These are phyloP conservation scores for Acanthochlamys bracteata DNA, from an alignment of 106 monocot species.

Conservation along the genomic window DNA sequence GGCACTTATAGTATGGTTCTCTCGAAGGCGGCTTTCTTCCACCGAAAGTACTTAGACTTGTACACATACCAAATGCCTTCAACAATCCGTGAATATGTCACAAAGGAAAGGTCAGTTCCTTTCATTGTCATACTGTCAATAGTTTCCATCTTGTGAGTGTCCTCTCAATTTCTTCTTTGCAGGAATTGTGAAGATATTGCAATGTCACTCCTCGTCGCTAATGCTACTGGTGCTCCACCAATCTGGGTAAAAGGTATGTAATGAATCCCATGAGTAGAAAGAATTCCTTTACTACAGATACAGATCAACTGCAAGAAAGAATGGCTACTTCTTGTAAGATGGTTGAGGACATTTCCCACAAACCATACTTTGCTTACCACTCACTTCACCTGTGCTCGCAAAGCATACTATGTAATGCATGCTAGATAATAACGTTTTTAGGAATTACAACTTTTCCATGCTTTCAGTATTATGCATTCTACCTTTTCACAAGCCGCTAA, in stretches of 20 bases:
- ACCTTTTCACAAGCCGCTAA: too few species aligned
- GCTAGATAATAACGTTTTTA: too few species aligned
- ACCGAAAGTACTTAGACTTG: conserved; percentile 57
- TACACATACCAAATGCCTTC: conserved; percentile 60
- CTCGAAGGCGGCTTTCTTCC: conserved; percentile 83
- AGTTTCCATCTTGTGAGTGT: too few species aligned
- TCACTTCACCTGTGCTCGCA: too few species aligned
- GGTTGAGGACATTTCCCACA: too few species aligned
- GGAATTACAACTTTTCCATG: too few species aligned
- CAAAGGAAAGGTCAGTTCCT: conserved; percentile 33
- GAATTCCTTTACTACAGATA: too few species aligned
- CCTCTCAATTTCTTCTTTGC: background rate
- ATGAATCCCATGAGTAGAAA: background rate
- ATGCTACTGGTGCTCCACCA: conserved; percentile 47
- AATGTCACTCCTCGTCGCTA: conserved; percentile 70
- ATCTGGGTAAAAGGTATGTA: conserved; percentile 68
- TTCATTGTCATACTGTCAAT: background rate
- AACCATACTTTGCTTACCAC: too few species aligned
- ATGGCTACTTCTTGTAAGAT: too few species aligned
- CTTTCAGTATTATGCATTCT: too few species aligned
- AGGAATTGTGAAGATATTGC: conserved; percentile 81
- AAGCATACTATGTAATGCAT: too few species aligned
- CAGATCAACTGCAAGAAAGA: too few species aligned
- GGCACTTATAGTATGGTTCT: conserved; percentile 85
- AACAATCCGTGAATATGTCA: conserved; percentile 55